phyloP scores from a whole-genome alignment of 2,329 filamentous ascomycete species.

The Kalmusia sp. region DNA sequence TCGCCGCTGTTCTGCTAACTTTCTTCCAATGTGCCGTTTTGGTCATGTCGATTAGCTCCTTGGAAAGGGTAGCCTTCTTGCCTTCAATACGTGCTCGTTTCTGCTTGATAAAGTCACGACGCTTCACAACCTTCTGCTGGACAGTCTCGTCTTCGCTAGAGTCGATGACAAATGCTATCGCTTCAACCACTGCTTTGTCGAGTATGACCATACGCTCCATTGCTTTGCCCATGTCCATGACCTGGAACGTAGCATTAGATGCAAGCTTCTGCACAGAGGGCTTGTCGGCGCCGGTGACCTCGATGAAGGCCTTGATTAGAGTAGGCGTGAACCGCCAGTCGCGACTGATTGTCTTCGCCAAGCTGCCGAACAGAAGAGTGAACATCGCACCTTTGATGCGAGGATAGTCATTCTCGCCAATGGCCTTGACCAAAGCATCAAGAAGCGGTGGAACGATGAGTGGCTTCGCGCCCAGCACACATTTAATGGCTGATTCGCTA shows the following conservation, averaged over 20 bases:
- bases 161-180: constrained; percentile 58
- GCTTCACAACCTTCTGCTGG: constrained; percentile 65
- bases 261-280: constrained; percentile 92
- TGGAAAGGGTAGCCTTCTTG: constrained; percentile 80
- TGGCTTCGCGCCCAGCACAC: constrained; percentile 84
- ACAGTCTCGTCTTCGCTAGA: constrained; percentile 62
- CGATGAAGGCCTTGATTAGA: constrained; percentile 89
- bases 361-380: constrained; percentile 84
- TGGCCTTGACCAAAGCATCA: constrained; percentile 76
- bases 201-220: constrained; percentile 86
- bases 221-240: constrained; percentile 91
- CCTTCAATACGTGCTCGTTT: constrained; percentile 80
- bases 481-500: constrained; percentile 91
- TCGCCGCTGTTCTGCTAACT: constrained; percentile 85
- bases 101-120: constrained; percentile 75
- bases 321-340: constrained; percentile 96
- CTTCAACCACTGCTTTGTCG: constrained; percentile 72
- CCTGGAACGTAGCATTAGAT: constrained; percentile 78
- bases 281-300: constrained; percentile 89
- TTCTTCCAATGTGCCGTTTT: constrained; percentile 95
- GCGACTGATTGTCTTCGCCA: constrained; percentile 84
- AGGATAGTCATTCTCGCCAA: constrained; percentile 82
- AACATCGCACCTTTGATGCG: constrained; percentile 96
- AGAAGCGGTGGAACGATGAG: constrained; percentile 91
- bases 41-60: constrained; percentile 80